Evolutionary conservation across 371 early-diverging fungal species (phyloP).

Genomic region (Furculomyces boomerangus): DNA sequence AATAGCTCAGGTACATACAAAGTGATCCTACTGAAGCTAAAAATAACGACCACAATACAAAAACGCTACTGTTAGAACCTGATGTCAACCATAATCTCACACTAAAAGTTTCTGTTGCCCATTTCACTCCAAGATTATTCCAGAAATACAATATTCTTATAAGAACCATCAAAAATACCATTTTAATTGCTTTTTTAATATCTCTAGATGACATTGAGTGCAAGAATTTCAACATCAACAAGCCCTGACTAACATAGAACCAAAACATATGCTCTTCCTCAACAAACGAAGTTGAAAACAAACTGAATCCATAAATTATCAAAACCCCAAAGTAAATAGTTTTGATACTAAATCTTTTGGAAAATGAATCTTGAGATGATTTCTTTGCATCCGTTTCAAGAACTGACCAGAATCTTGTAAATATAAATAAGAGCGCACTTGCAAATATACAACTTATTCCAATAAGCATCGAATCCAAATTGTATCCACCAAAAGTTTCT

Average conservation of each 20-base stretch:
- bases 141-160: conserved; percentile 14
- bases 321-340: no score
- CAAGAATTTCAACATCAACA: conserved; percentile 21
- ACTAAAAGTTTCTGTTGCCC: conserved; percentile 31
- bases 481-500: conserved; percentile 35
- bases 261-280: conserved; percentile 63
- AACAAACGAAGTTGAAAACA: conserved; percentile 52
- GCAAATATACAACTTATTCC: conserved; percentile 20
- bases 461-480: conserved; percentile 25
- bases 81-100: no score
- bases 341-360: no score
- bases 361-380: neutral
- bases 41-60: no score
- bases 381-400: no score
- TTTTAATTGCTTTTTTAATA: neutral
- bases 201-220: conserved; percentile 15
- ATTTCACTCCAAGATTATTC: conserved; percentile 25
- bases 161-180: conserved; percentile 4
- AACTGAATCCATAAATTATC: conserved; percentile 12
- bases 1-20: no score
- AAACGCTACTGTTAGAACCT: no score
- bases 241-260: conserved; percentile 46
- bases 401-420: neutral
- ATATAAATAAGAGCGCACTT: conserved; percentile 2
- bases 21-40: no score